Evolutionary conservation across 345 rosid genomes (phyloP).

Genomic region (Erucastrum elatum): DNA sequence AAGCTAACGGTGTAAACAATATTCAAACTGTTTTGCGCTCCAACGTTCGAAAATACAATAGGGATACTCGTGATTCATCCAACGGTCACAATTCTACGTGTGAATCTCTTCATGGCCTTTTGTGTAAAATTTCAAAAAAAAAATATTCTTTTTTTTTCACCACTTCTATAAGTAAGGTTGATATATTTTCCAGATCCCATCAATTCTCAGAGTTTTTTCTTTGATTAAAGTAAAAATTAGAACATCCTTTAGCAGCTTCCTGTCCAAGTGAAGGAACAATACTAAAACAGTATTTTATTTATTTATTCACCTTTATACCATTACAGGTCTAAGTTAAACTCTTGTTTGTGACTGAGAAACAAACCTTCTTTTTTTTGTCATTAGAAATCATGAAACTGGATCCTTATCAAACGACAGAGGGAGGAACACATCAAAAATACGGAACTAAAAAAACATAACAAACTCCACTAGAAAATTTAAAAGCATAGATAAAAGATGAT

Average conservation of each 20-base stretch:
- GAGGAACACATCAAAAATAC: no score
- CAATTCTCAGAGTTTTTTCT: slow-evolving; percentile 7
- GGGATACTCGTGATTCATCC: slow-evolving; percentile 52
- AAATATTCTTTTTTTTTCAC: slow-evolving; percentile 21
- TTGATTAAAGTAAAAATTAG: slow-evolving; percentile 19
- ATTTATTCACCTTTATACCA: slow-evolving; percentile 35
- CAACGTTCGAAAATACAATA: slow-evolving; percentile 50
- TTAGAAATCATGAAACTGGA: no score
- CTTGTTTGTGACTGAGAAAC: no score
- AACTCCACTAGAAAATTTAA: no score
- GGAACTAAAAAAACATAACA: no score
- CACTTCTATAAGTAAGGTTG: slow-evolving; percentile 48
- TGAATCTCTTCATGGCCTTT: slow-evolving; percentile 55
- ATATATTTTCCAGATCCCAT: slow-evolving; percentile 38
- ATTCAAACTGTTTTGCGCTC: slow-evolving; percentile 61
- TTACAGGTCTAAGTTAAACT: slow-evolving; percentile 32
- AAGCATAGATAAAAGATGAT: no score
- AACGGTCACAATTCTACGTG: slow-evolving; percentile 70
- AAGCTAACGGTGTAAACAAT: neutral
- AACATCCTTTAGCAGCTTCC: slow-evolving; percentile 42
- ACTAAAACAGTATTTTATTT: slow-evolving; percentile 26
- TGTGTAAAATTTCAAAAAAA: slow-evolving; percentile 19
- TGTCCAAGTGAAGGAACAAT: slow-evolving; percentile 61
- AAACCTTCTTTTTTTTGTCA: slow-evolving; percentile 17
- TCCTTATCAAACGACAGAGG: no score